A percentile compares a stretch with the other conserved stretches of the same genome.
Evolutionary conservation across 228 moss, liverwort and hornwort genomes (phyloP).

Genomic region (Sphagnum fallax): DNA sequence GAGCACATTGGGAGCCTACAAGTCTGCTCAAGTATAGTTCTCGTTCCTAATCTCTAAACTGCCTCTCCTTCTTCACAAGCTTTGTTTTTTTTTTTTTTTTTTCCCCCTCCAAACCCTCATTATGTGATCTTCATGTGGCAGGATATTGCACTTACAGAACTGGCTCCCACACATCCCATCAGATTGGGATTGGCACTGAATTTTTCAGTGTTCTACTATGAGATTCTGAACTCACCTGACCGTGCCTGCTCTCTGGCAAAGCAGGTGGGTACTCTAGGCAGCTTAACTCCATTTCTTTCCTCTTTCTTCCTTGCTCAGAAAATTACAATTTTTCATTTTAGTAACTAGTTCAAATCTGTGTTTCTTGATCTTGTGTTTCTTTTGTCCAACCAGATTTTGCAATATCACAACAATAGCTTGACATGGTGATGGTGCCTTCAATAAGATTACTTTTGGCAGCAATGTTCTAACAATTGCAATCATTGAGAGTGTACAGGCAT

Average conservation of each 20-base stretch:
- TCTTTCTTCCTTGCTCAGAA: background rate
- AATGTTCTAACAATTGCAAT: background rate
- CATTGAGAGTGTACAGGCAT: background rate
- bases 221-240: conserved; percentile 10
- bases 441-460: no score
- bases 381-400: background rate
- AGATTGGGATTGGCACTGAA: conserved; percentile 10
- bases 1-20: conserved; percentile 5
- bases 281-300: background rate
- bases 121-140: background rate
- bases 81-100: background rate
- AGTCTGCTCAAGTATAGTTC: conserved; percentile 8
- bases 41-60: no score
- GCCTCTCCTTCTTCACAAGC: background rate
- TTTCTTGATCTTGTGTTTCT: background rate
- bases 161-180: conserved; percentile 8
- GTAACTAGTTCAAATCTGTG: background rate
- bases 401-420: background rate
- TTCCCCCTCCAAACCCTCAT: no score
- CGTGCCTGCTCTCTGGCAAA: conserved; percentile 7
- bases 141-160: conserved; percentile 9
- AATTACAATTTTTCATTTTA: background rate
- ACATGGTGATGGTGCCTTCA: background rate
- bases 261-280: conserved; percentile 1
- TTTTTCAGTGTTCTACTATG: conserved; percentile 10